Base-by-base conservation (phyloP, 225 moss, liverwort and hornwort species). In the Antitrichia curtipendula region DNA sequence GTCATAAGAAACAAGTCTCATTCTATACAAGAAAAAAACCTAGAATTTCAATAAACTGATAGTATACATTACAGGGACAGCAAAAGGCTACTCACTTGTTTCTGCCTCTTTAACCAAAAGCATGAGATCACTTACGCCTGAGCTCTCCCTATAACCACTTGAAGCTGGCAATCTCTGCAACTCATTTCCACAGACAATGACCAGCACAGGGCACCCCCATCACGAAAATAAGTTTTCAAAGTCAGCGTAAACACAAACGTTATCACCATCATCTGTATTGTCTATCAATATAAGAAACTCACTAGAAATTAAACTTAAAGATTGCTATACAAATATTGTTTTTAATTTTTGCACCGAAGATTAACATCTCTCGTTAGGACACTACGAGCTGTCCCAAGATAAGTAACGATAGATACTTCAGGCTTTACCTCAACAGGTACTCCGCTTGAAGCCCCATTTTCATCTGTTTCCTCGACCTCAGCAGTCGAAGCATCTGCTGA, bases 81-180 rank as follows among this genome's bases (percentile, higher is more conserved):
- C 43, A 64, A 57, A 84, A 70, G 72, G 65, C 19, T 77, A 90
- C 96, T 90, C 89, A 98, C 97, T 96, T 86, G 91, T 92, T 94
- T 98, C 97, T 77, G 98, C 95, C 84, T 97, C 97, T 92, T 96
- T 96, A 76, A 96, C 95, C 95, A 97, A 94, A 68, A 95, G 88
- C 95, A 98, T 94, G 78, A 97, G 92, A 91, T 98, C 98, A 85
- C 91, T 88, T 71, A 96, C 89, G 85, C 95, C 92, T 84, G 92
- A 84, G 82, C 86, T 92, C 66, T 84, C 89, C 61, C 87, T 91
- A 50, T 86, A 88, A 66, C 80, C 73, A 84, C 64, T 90, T 84
- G 90, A 81, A 80, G 85, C 85, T 80, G 85, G 76, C 87, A 92
- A 89, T 66, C 81, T 93, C 90, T 90, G 89, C 81, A 86, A 56